These are phyloP conservation scores for Mortierella claussenii DNA, from an alignment of 192 early-diverging fungal species.

Conservation along the genomic window DNA sequence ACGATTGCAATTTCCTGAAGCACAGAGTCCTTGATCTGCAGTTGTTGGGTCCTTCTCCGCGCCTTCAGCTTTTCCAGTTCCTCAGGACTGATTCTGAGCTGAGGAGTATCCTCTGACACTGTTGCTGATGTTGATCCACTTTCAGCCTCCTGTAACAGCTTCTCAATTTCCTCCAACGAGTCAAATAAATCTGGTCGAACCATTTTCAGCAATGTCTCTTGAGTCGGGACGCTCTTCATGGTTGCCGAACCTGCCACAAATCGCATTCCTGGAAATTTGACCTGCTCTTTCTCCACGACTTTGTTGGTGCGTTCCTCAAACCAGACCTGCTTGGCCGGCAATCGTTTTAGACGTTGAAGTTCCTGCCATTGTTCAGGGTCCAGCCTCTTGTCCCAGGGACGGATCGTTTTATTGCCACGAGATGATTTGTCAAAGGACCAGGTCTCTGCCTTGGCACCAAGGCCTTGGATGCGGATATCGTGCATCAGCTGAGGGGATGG, in stretches of 20 bases:
- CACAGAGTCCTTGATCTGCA: slow-evolving; percentile 33
- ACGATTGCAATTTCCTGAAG: slow-evolving; percentile 48
- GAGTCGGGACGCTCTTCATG: slow-evolving; percentile 25
- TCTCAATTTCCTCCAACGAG: slow-evolving; percentile 17
- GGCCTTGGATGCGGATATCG: slow-evolving; percentile 39
- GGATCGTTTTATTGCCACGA: slow-evolving; percentile 38
- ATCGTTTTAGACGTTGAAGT: slow-evolving; percentile 16
- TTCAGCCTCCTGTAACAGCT: slow-evolving; percentile 16
- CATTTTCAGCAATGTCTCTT: slow-evolving; percentile 21
- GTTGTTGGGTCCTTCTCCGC: slow-evolving; percentile 9
- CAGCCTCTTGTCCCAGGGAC: slow-evolving; percentile 48
- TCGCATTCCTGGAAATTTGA: slow-evolving; percentile 42
- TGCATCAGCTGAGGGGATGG: slow-evolving; percentile 43
- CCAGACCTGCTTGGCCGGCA: slow-evolving; percentile 43
- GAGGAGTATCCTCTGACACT: neutral
- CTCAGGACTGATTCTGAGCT: neutral
- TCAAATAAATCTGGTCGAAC: slow-evolving; percentile 43
- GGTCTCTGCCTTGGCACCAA: slow-evolving; percentile 29
- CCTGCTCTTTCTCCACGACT: slow-evolving; percentile 40
- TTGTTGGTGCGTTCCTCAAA: slow-evolving; percentile 38
- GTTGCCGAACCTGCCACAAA: slow-evolving; percentile 32
- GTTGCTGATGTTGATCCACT: neutral
- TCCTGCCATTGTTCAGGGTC: slow-evolving; percentile 25
- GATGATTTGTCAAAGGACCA: slow-evolving; percentile 45
- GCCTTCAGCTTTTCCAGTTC: slow-evolving; percentile 22